Evolutionary conservation across 768 basidiomycete species (phyloP).

Genomic region (Phaeolepiota aurea): DNA sequence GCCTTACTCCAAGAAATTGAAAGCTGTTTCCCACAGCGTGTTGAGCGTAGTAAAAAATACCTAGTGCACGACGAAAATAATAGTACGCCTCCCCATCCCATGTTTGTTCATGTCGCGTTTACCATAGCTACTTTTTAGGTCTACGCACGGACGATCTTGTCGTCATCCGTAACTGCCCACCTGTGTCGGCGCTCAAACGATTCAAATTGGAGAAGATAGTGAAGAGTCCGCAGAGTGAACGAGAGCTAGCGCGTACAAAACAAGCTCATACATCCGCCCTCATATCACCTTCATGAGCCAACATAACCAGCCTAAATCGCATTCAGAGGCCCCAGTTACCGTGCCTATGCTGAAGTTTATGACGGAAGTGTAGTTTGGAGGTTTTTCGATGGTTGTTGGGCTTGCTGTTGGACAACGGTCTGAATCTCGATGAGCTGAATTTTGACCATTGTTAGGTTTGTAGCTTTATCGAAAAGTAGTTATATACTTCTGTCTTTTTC

Average conservation of each 20-base stretch:
- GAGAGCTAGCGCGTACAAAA: constrained; percentile 28
- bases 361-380: constrained; percentile 5
- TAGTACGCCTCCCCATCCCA: too few relatives aligned
- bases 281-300: too few relatives aligned
- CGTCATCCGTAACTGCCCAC: constrained; percentile 74
- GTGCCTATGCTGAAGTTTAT: background rate
- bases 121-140: constrained; percentile 25
- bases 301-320: constrained; percentile 1
- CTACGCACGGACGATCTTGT: constrained; percentile 66
- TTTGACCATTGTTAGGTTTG: constrained; percentile 3
- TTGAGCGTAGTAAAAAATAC: constrained; percentile 72
- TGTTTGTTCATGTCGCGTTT: background rate
- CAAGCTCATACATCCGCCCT: constrained; percentile 7
- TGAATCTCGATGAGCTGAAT: constrained; percentile 62
- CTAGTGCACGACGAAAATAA: constrained; percentile 69
- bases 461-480: too few relatives aligned
- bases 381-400: constrained; percentile 15
- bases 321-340: background rate
- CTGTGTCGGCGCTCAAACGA: constrained; percentile 70
- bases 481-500: constrained; percentile 72
- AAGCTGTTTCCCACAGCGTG: constrained; percentile 33
- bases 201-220: constrained; percentile 65
- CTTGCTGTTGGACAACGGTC: constrained; percentile 39
- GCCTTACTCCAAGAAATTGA: background rate
- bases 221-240: constrained; percentile 60